Conservation (phyloP, 176 grass and related monocot genomes). For the Cenchrus purpureus region DNA sequence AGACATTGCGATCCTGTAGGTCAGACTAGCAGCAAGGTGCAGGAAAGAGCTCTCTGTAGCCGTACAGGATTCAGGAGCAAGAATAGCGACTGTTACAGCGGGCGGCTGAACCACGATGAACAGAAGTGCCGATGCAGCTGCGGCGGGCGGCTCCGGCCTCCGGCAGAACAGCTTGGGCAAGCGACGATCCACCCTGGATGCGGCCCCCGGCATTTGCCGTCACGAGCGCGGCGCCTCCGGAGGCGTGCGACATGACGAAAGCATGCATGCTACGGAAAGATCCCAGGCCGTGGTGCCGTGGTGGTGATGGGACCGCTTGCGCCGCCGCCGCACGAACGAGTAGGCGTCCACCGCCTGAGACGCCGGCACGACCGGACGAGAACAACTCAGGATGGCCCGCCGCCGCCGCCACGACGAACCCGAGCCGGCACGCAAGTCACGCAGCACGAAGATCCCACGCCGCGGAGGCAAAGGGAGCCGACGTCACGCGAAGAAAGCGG, state of each 20-base stretch:
- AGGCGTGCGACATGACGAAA: constrained; percentile 52
- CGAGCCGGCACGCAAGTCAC: constrained; percentile 14
- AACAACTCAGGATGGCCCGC: constrained; percentile 2
- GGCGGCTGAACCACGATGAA: constrained; percentile 37
- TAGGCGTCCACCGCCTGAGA: not conserved
- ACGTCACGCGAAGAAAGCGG: constrained; percentile 21
- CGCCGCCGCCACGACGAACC: constrained; percentile 17
- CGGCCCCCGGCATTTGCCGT: constrained; percentile 35
- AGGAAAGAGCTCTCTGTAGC: constrained; percentile 24
- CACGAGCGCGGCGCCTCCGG: constrained; percentile 41
- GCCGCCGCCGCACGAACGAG: not conserved
- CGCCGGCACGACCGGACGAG: not conserved
- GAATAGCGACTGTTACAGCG: constrained; percentile 13
- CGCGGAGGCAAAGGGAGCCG: constrained; percentile 22
- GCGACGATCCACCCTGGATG: constrained; percentile 46
- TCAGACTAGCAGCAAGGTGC: constrained; percentile 19
- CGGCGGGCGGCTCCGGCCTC: not conserved
- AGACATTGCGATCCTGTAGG: constrained; percentile 29
- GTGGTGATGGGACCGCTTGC: constrained; percentile 26
- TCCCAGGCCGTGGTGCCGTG: constrained; percentile 36
- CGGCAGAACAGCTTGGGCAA: not conserved
- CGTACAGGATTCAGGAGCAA: constrained; percentile 41
- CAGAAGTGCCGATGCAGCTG: constrained; percentile 34
- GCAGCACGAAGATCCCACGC: constrained; percentile 47
- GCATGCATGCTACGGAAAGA: constrained; percentile 60